Percentiles rank a stretch among this genome's conserved stretches.
phyloP scores from a whole-genome alignment of 2,329 filamentous ascomycete species.

The Pyricularia grisea region DNA sequence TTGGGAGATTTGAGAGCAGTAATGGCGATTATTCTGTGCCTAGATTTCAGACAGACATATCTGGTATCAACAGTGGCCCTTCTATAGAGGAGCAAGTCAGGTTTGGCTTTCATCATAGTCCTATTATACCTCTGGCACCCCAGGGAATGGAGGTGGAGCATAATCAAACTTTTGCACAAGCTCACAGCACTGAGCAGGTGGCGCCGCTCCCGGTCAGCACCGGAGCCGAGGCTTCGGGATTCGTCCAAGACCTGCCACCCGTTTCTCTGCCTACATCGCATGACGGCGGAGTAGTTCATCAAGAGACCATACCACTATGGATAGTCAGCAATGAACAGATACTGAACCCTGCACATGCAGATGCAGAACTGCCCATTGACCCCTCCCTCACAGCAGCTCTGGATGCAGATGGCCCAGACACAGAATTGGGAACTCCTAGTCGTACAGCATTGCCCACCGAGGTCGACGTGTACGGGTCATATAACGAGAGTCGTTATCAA shows the following conservation, averaged over 20 bases:
- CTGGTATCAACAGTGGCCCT: neutral
- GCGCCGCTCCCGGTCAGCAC: neutral
- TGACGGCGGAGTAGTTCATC: neutral
- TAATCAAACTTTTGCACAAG: neutral
- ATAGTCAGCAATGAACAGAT: conserved; percentile 5
- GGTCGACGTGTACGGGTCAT: conserved; percentile 12
- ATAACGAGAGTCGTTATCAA: conserved; percentile 15
- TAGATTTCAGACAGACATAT: neutral
- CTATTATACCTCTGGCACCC: neutral
- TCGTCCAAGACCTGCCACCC: neutral
- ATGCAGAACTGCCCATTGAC: conserved; percentile 4
- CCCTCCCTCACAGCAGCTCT: neutral
- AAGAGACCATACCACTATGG: conserved; percentile 8
- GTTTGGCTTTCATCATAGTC: conserved; percentile 18
- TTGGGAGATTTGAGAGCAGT: neutral
- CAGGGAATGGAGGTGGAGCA: neutral
- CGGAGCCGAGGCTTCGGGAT: neutral
- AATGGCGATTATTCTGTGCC: conserved; percentile 4
- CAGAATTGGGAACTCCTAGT: neutral
- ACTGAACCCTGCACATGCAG: conserved; percentile 6
- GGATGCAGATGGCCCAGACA: neutral
- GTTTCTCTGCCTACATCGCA: neutral
- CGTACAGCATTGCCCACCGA: conserved; percentile 11
- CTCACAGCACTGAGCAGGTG: neutral
- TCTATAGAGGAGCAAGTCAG: conserved; percentile 17